Evolutionary conservation across 352 stramenopile species (phyloP).

Genomic region (Globisporangium okanoganense): DNA sequence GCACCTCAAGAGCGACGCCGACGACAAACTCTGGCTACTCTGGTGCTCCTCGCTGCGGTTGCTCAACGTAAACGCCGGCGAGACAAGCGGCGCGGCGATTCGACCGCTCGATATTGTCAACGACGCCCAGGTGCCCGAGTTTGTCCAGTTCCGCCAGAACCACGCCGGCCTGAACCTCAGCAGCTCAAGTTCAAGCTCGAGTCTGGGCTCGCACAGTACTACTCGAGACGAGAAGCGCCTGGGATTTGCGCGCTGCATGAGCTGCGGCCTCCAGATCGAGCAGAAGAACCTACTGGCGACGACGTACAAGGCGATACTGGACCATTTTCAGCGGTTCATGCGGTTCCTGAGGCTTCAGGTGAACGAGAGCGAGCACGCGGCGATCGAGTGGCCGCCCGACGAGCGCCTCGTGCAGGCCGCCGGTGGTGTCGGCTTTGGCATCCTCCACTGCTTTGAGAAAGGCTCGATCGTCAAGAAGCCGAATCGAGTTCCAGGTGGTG

Average conservation of each 20-base stretch:
- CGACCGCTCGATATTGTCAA: conserved; percentile 61
- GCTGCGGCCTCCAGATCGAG: conserved; percentile 71
- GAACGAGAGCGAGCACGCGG: conserved; percentile 37
- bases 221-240: conserved; percentile 1
- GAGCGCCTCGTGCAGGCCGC: conserved; percentile 84
- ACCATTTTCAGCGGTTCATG: conserved; percentile 91
- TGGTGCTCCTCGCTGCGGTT: conserved; percentile 93
- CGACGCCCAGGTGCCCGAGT: conserved; percentile 61
- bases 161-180: background rate
- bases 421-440: conserved; percentile 92
- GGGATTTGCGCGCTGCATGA: conserved; percentile 68
- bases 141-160: conserved; percentile 26
- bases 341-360: conserved; percentile 45
- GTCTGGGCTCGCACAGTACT: background rate
- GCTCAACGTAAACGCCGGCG: conserved; percentile 22
- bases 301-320: conserved; percentile 93
- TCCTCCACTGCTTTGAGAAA: conserved; percentile 45
- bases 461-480: conserved; percentile 11
- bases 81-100: conserved; percentile 7
- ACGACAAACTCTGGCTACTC: conserved; percentile 93
- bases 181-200: background rate
- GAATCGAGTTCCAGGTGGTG: conserved; percentile 2
- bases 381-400: conserved; percentile 89
- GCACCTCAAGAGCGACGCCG: conserved; percentile 93
- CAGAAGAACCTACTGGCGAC: conserved; percentile 77